A percentile compares a stretch with the other conserved stretches of the same genome.
Conservation (phyloP, 2,329 filamentous ascomycete species). For the Davidsoniella australis region DNA sequence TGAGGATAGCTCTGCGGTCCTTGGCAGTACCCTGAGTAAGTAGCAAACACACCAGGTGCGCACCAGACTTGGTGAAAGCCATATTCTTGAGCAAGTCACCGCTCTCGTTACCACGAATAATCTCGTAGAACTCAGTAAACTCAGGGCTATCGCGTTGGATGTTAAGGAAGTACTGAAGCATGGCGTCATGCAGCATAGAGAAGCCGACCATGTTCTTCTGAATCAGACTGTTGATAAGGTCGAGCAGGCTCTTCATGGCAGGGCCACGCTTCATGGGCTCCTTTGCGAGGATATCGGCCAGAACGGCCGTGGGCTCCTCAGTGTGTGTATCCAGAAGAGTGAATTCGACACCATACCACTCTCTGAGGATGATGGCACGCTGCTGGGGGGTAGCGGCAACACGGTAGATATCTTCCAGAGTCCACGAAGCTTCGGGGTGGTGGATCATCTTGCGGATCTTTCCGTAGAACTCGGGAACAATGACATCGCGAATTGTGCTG, state of each 20-base stretch:
- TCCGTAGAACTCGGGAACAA: constrained; percentile 90
- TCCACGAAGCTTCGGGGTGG: constrained; percentile 93
- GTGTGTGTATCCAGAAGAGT: constrained; percentile 52
- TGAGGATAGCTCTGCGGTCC: constrained; percentile 77
- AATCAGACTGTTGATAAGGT: constrained; percentile 78
- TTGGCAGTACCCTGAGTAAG: constrained; percentile 79
- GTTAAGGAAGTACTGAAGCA: constrained; percentile 89
- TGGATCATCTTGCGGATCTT: constrained; percentile 86
- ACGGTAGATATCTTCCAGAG: constrained; percentile 90
- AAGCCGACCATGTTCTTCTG: constrained; percentile 96
- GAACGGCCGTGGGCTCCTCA: constrained; percentile 44
- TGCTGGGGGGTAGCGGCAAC: constrained; percentile 73
- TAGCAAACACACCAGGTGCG: constrained; percentile 62
- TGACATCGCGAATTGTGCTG: constrained; percentile 66
- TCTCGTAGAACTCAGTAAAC: constrained; percentile 71
- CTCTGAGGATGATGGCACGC: constrained; percentile 67
- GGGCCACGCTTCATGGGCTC: constrained; percentile 72
- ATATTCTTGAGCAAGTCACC: constrained; percentile 88
- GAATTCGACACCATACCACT: constrained; percentile 96
- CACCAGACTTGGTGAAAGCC: constrained; percentile 83
- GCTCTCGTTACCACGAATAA: constrained; percentile 80
- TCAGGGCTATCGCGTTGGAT: constrained; percentile 63
- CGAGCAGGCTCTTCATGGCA: constrained; percentile 71
- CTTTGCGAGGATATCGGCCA: constrained; percentile 56
- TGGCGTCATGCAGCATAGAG: constrained; percentile 94